Conservation (phyloP, 2,329 filamentous ascomycete genomes). For the Calonectria hongkongensis region DNA sequence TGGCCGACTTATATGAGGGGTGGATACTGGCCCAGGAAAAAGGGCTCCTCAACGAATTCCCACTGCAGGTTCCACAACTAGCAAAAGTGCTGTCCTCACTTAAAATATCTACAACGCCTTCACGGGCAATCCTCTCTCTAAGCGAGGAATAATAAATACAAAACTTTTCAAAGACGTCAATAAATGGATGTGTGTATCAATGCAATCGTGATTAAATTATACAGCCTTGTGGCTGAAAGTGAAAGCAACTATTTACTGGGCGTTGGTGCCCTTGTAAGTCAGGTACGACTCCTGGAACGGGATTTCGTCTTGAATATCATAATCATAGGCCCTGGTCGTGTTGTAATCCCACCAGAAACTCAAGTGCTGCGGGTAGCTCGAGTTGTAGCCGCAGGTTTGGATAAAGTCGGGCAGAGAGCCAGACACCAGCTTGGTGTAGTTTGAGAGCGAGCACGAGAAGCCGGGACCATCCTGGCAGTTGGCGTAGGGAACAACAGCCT, state of each 20-base stretch:
- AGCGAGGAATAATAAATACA: neutral
- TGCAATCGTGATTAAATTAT: neutral
- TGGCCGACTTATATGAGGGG: slow-evolving; percentile 18
- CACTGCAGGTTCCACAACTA: neutral
- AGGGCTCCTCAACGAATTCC: neutral
- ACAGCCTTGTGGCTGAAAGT: neutral
- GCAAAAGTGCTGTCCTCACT: slow-evolving; percentile 1
- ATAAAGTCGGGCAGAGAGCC: slow-evolving; percentile 3
- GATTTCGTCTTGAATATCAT: neutral
- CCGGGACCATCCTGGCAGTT: slow-evolving; percentile 1
- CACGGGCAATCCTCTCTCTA: slow-evolving; percentile 5
- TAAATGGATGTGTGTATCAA: neutral
- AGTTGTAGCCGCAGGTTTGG: neutral
- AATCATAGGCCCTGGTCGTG: slow-evolving; percentile 1
- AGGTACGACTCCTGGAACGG: slow-evolving; percentile 1
- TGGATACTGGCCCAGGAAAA: neutral
- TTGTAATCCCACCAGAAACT: slow-evolving; percentile 25
- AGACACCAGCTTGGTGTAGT: slow-evolving; percentile 3
- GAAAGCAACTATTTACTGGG: neutral
- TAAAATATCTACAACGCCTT: neutral
- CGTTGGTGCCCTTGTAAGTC: neutral
- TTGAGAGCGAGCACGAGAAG: slow-evolving; percentile 12
- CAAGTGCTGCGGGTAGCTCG: slow-evolving; percentile 9
- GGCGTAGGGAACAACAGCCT: slow-evolving; percentile 5
- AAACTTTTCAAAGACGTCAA: too few species aligned